phyloP scores from a whole-genome alignment of 2,329 filamentous ascomycete species.

The Penicillium nordicum region DNA sequence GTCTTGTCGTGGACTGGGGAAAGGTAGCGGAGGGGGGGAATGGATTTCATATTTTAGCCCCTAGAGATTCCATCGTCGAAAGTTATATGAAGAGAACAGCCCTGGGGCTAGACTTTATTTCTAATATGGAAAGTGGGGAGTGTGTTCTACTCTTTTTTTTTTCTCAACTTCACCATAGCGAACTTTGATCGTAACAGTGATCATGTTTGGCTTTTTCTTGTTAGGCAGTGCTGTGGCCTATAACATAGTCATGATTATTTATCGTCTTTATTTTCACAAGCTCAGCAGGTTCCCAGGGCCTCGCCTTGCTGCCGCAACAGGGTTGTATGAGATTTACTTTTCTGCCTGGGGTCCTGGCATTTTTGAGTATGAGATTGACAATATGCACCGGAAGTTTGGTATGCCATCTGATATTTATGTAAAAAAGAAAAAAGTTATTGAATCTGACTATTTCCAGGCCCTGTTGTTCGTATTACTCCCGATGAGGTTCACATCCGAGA shows the following conservation, averaged over 20 bases:
- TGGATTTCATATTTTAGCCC: not conserved
- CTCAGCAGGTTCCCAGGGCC: constrained; percentile 22
- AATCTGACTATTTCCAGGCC: constrained; percentile 11
- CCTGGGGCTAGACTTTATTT: not conserved
- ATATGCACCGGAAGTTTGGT: constrained; percentile 22
- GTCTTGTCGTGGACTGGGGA: not conserved
- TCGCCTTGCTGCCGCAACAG: constrained; percentile 19
- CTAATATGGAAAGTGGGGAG: not conserved
- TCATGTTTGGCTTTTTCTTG: constrained; percentile 20
- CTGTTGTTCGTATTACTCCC: constrained; percentile 23
- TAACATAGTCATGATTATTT: constrained; percentile 16
- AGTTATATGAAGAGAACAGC: not conserved
- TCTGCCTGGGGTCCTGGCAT: constrained; percentile 12
- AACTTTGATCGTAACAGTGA: not conserved
- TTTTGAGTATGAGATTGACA: constrained; percentile 19
- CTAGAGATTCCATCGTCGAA: not conserved
- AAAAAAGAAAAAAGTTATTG: not conserved
- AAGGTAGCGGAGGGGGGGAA: not conserved
- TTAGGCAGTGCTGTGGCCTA: constrained; percentile 23
- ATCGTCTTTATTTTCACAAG: constrained; percentile 23
- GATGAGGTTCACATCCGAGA: constrained; percentile 24
- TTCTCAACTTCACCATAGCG: not conserved
- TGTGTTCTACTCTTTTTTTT: not conserved
- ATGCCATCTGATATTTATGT: not conserved
- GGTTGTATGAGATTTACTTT: constrained; percentile 23